These are phyloP conservation scores for Scheffersomyces insectosa DNA, from an alignment of 1,139 yeast species.

Conservation along the genomic window DNA sequence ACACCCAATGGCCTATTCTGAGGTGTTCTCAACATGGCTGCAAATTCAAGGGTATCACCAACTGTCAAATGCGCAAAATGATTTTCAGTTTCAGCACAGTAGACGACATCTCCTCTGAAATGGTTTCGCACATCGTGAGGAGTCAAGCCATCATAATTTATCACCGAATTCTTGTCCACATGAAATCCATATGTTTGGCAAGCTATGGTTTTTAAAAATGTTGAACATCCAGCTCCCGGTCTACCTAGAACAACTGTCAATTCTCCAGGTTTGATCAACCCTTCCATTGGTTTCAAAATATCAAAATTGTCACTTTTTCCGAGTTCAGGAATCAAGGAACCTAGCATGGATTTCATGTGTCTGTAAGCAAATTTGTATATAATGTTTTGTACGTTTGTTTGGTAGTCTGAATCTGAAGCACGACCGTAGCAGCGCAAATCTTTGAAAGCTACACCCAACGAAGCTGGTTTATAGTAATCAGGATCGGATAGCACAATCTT, in stretches of 20 bases:
- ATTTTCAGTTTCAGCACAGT: constrained; percentile 53
- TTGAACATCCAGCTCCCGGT: constrained; percentile 41
- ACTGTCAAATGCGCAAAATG: constrained; percentile 57
- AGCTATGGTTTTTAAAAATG: constrained; percentile 35
- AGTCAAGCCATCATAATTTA: constrained; percentile 51
- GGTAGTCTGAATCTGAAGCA: constrained; percentile 19
- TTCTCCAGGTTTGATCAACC: constrained; percentile 34
- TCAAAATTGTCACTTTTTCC: constrained; percentile 19
- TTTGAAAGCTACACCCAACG: constrained; percentile 18
- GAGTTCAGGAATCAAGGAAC: constrained; percentile 11
- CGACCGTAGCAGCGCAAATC: constrained; percentile 18
- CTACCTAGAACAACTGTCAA: constrained; percentile 38
- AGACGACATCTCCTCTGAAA: constrained; percentile 51
- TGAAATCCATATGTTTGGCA: constrained; percentile 38
- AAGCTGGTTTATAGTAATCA: constrained; percentile 19
- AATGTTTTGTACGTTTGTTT: constrained; percentile 16
- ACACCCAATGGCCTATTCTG: constrained; percentile 36
- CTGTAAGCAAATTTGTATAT: constrained; percentile 10
- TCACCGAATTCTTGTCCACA: constrained; percentile 26
- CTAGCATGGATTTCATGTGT: constrained; percentile 2
- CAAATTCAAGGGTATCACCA: constrained; percentile 51
- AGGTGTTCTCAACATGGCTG: constrained; percentile 44
- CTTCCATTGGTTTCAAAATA: constrained; percentile 38
- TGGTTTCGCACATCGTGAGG: constrained; percentile 47
- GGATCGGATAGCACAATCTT: constrained; percentile 49